Evolutionary conservation across 495 filamentous ascomycete species (phyloP).

Genomic region (Hyaloscypha finlandica): DNA sequence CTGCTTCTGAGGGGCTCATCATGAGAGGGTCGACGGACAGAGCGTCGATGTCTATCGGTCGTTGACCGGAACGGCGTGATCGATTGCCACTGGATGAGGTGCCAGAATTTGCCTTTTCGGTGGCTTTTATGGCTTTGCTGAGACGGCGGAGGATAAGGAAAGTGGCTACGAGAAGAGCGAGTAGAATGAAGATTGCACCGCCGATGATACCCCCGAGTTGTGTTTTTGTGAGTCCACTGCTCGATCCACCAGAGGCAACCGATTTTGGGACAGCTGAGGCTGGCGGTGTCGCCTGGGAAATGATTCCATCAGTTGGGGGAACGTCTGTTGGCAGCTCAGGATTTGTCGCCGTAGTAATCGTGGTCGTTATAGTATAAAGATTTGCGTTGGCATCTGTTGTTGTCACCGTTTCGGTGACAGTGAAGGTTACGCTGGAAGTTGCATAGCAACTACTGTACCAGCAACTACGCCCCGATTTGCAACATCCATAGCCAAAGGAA

Average conservation of each 20-base stretch:
- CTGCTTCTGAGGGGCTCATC: conserved; percentile 25
- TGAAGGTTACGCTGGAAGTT: conserved; percentile 19
- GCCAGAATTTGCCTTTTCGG: conserved; percentile 17
- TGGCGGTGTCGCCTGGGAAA: conserved; percentile 17
- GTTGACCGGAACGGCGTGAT: conserved; percentile 5
- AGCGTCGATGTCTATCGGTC: conserved; percentile 23
- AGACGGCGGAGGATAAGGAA: conserved; percentile 27
- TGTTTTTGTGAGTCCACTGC: conserved; percentile 19
- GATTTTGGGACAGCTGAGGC: conserved; percentile 23
- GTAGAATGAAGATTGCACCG: conserved; percentile 24
- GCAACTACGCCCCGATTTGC: conserved; percentile 26
- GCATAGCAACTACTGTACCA: conserved; percentile 26
- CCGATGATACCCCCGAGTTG: conserved; percentile 33
- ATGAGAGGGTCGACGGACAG: conserved; percentile 29
- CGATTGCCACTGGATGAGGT: conserved; percentile 14
- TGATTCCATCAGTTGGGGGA: conserved; percentile 7
- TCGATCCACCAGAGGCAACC: conserved; percentile 3
- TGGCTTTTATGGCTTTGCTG: conserved; percentile 24
- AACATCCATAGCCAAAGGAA: conserved; percentile 27
- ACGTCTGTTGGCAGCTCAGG: conserved; percentile 15
- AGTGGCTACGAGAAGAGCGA: conserved; percentile 23
- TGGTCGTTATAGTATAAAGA: conserved; percentile 24
- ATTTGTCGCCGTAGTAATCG: conserved; percentile 16
- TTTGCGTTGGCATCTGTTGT: conserved; percentile 22
- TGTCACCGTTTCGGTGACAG: conserved; percentile 23